Evolutionary conservation across 345 rosid species (phyloP), one percentile per base, ranked within the genome.

Genomic region (Hibiscus tridactylites): DNA sequence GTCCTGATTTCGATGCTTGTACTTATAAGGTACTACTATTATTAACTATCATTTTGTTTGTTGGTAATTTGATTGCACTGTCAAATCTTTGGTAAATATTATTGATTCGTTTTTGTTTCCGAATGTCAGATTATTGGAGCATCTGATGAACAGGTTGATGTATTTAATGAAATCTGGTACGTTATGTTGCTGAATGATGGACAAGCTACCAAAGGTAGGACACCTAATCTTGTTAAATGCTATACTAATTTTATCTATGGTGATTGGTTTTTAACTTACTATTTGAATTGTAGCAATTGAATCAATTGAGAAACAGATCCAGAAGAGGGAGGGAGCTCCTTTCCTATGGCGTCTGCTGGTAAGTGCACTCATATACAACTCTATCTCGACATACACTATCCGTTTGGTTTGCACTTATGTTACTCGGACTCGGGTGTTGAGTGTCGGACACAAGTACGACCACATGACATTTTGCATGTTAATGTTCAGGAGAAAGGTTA

Each of bases 311-410:
- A 77, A 81, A 77, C 84, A 70, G 77, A 80, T 88, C 70, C 84
- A 81, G 70, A 82, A 70, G 75, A 86, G 95, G 74, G 88, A 90
- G 28, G 97, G 95, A 16, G 81, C 64, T 70, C 93, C 95, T 37
- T 94, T 87, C 87, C 50, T 82, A 79, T 90, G 97, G 97, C 93
- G 91, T 65, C 73, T 94, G 57, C 82, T 88, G 91, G 98, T 94
- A 85, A 57, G 31, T 62, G 54, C 46, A 5, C 1, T 24, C 21
- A 31, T 8, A 60, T 29, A 31, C 2, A 65, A 19, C 64, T 69
- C 68, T 66, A n/a, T 26, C 24, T 74, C 70, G 17, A 28, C 26
- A n/a, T 11, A 52, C 73, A 9, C 9, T 3, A 61, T 31, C 52
- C 28, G 10, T 52, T 76, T 33, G 33, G 37, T 68, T 61, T 21